phyloP scores from a whole-genome alignment of 2,329 filamentous ascomycete genomes.

The Trichoderma sp. region DNA sequence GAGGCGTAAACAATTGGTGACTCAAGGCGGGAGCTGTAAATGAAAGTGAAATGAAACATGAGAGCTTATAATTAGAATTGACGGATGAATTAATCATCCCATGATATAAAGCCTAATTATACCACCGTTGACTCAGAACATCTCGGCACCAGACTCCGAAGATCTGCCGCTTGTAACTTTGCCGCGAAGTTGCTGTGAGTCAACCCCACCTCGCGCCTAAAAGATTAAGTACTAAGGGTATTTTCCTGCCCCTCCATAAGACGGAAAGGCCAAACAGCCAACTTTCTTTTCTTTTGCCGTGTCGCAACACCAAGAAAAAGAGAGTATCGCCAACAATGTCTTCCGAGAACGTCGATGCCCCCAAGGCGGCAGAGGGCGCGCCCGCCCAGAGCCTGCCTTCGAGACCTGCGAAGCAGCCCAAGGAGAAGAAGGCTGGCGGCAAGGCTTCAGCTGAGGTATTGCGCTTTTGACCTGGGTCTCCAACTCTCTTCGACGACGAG shows the following conservation, averaged over 20 bases:
- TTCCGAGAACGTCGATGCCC: conserved; percentile 41
- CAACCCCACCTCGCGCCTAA: conserved; percentile 39
- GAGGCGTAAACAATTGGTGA: neutral
- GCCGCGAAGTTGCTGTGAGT: conserved; percentile 33
- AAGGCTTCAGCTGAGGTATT: conserved; percentile 58
- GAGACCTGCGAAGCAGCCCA: conserved; percentile 42
- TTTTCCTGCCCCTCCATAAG: conserved; percentile 36
- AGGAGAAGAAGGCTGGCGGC: conserved; percentile 51
- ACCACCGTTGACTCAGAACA: neutral
- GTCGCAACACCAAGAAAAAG: conserved; percentile 28
- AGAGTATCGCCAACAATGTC: conserved; percentile 37
- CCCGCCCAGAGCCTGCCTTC: conserved; percentile 39
- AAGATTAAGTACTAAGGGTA: conserved; percentile 28
- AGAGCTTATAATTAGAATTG: neutral
- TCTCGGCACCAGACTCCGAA: conserved; percentile 27
- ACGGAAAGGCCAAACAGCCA: conserved; percentile 31
- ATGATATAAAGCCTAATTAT: neutral
- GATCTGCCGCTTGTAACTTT: conserved; percentile 31
- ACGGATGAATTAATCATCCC: neutral
- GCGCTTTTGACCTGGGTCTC: neutral
- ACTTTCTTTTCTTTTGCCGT: conserved; percentile 30
- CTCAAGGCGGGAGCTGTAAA: neutral
- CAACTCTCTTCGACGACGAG: neutral
- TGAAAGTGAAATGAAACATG: neutral
- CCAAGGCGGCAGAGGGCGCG: conserved; percentile 40